Evolutionary conservation across 805 yeast species (phyloP).

Genomic region (Candida gorgasii): DNA sequence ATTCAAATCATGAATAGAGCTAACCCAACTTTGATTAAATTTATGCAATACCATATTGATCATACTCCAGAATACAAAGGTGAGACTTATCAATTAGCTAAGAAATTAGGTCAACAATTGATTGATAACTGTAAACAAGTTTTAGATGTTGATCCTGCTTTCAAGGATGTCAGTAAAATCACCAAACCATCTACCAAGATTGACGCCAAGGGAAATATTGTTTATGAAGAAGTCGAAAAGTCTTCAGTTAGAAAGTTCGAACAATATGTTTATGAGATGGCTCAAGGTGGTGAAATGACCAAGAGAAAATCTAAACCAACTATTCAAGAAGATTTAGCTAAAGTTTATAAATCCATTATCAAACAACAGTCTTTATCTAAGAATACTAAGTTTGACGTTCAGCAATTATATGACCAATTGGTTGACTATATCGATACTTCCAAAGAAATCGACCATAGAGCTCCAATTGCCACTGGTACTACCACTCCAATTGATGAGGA

Average conservation of each 20-base stretch:
- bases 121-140: conserved; percentile 95
- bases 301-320: conserved; percentile 62
- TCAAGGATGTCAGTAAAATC: conserved; percentile 91
- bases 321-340: conserved; percentile 80
- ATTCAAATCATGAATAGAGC: conserved; percentile 97
- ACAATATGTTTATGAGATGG: conserved; percentile 95
- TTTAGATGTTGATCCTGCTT: conserved; percentile 77
- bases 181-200: conserved; percentile 92
- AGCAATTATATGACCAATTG: conserved; percentile 68
- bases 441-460: conserved; percentile 63
- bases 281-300: conserved; percentile 87
- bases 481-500: conserved; percentile 35
- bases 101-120: conserved; percentile 86
- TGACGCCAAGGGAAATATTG: conserved; percentile 84
- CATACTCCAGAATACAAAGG: conserved; percentile 83
- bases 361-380: conserved; percentile 67
- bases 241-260: conserved; percentile 91
- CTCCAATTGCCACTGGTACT: conserved; percentile 51
- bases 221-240: conserved; percentile 82
- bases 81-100: conserved; percentile 89
- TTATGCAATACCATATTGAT: conserved; percentile 91
- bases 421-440: conserved; percentile 67
- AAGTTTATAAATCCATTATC: conserved; percentile 78
- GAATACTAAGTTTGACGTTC: conserved; percentile 65
- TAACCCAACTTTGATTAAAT: conserved; percentile 87